Base-by-base conservation (phyloP, 257 asterid genomes). In the Scutellaria barbata region DNA sequence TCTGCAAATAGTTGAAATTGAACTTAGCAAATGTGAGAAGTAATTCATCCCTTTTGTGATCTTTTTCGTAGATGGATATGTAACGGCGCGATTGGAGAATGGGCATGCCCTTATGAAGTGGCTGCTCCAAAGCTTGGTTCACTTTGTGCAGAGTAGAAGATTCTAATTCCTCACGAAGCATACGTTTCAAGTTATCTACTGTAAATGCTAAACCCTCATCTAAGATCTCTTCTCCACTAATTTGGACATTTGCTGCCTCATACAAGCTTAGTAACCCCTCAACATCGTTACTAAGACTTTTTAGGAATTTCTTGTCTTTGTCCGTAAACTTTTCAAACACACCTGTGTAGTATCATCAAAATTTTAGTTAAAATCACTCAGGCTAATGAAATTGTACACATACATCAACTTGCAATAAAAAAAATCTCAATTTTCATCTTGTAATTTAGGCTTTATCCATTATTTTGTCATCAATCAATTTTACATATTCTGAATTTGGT, bases 221-320 rank as follows among this genome's bases (percentile, higher is more conserved):
- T 17, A 52, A 52, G 5, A 52, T 52, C 11, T 9, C 58, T 52
- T 52, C 58, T 14, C 33, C 33, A 18, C 17, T 4, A 52, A 52
- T 17, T 18, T 18, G 58, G 6, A 52, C 33, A 17, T 52, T 8
- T 10, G 58, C 58, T 16, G 58, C 58, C n/a, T 52, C 58, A 52
- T 51, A 51, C 58, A 52, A 17, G 33, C 58, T 52, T 52, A 52
- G 33, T 52, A 52, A 52, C 9, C 63, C 63, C 63, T 57, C 42
- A 12, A 57, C 9, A 5, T 57, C 43, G 9, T 8, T 25, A 6
- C 39, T 22, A 10, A 57, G 9, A 17, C 10, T 14, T 57, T 57
- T 40, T 30, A 9, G 1, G 18, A 25, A 57, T 10, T 57, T 57
- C 5, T 14, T 3, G 18, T 57, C 63, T 35, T 57, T 57, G 63